phyloP scores from a whole-genome alignment of 1,139 yeast genomes.

The Kodamaea sp. region DNA sequence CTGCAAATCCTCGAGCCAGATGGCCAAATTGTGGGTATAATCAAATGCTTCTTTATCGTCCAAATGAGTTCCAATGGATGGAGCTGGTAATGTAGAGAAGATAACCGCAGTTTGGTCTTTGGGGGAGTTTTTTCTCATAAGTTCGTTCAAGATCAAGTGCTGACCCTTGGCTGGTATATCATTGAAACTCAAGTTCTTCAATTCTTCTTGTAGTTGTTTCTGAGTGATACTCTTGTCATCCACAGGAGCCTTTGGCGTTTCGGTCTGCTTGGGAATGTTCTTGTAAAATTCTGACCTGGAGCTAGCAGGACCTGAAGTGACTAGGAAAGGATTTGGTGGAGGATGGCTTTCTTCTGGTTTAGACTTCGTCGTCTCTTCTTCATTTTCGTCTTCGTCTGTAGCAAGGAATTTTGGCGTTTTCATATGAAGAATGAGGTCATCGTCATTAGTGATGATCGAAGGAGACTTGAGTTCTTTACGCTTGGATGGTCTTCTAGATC shows the following conservation, averaged over 20 bases:
- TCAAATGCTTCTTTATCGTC: constrained; percentile 68
- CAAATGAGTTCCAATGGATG: constrained; percentile 76
- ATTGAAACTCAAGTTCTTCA: constrained; percentile 60
- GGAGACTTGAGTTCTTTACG: constrained; percentile 22
- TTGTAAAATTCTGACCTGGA: constrained; percentile 15
- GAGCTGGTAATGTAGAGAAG: constrained; percentile 89
- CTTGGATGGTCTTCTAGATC: constrained; percentile 4
- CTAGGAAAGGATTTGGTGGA: constrained; percentile 3
- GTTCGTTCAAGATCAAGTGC: constrained; percentile 81
- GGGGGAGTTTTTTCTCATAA: constrained; percentile 67
- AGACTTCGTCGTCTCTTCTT: constrained; percentile 1
- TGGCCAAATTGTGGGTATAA: constrained; percentile 71
- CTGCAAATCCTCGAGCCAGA: constrained; percentile 81
- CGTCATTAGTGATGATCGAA: constrained; percentile 40
- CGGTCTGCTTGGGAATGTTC: constrained; percentile 2
- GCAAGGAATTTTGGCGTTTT: constrained; percentile 38
- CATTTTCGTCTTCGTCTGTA: constrained; percentile 27
- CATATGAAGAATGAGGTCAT: constrained; percentile 39
- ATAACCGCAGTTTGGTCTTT: constrained; percentile 63
- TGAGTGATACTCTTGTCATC: constrained; percentile 25
- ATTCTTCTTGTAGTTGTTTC: constrained; percentile 41
- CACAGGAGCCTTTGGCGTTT: constrained; percentile 1
- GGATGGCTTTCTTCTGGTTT: background rate
- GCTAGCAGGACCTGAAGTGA: constrained; percentile 5
- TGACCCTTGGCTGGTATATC: constrained; percentile 91